Percentiles rank a stretch among this genome's conserved stretches.
Conservation (phyloP, 202 grass and related monocot species). For the Dendrocalamus latiflorus region DNA sequence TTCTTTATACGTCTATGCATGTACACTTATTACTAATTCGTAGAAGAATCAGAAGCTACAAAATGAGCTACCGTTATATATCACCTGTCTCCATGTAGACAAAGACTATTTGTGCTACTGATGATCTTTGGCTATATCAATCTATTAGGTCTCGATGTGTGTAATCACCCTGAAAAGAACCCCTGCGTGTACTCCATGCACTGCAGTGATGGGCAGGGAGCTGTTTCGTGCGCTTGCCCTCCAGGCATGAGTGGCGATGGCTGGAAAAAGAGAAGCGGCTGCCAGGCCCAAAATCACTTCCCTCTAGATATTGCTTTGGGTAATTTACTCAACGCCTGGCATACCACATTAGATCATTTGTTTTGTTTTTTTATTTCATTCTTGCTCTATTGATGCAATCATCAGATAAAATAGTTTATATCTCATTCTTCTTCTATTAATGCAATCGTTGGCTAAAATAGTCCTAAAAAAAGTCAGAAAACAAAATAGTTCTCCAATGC, state of each 20-base stretch:
- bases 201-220: slow-evolving; percentile 14
- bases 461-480: no score
- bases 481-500: not conserved
- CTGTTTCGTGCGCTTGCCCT: slow-evolving; percentile 11
- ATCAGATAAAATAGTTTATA: not conserved
- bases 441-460: no score
- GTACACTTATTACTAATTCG: not conserved
- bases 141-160: slow-evolving; percentile 22
- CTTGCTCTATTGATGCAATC: not conserved
- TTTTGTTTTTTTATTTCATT: not conserved
- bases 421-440: not conserved
- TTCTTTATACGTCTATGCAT: not conserved
- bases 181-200: not conserved
- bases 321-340: not conserved
- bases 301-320: slow-evolving; percentile 26
- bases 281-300: not conserved
- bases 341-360: not conserved
- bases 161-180: slow-evolving; percentile 5
- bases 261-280: not conserved
- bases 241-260: slow-evolving; percentile 38
- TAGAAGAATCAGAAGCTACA: not conserved
- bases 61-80: not conserved
- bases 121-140: not conserved
- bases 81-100: not conserved
- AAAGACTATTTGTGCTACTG: not conserved